phyloP scores from a whole-genome alignment of 1,284 basidiomycete species.

The Microbotryomycetes sp. region DNA sequence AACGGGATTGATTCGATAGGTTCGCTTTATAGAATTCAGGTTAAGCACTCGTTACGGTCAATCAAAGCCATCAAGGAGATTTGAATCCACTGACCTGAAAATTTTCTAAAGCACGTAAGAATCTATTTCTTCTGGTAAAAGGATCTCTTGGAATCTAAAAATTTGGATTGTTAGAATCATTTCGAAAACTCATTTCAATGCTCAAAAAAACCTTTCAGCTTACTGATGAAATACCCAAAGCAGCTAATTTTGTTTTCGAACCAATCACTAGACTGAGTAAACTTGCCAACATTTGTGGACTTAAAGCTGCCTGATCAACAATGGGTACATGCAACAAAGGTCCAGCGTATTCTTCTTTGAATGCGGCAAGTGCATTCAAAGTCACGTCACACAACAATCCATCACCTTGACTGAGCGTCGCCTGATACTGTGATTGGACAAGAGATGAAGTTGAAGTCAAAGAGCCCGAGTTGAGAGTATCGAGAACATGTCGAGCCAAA shows the following conservation, averaged over 20 bases:
- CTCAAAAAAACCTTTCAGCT: not conserved
- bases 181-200: constrained; percentile 1
- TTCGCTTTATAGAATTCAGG: not conserved
- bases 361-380: constrained; percentile 1
- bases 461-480: not conserved
- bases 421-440: not conserved
- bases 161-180: not conserved
- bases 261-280: not conserved
- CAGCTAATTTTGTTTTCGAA: not conserved
- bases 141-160: not conserved
- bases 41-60: too few species aligned
- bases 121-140: not conserved
- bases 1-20: not conserved
- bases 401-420: constrained; percentile 2
- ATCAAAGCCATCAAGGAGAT: too few species aligned
- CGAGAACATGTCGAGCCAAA: not conserved
- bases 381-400: constrained; percentile 15
- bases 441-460: not conserved
- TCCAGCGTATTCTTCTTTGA: constrained; percentile 5
- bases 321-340: not conserved
- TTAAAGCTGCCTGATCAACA: not conserved
- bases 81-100: not conserved
- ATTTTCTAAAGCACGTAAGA: not conserved
- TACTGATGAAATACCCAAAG: not conserved
- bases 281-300: not conserved